Conservation (phyloP, 2,329 filamentous ascomycete species). For the Microsporum audouinii region DNA sequence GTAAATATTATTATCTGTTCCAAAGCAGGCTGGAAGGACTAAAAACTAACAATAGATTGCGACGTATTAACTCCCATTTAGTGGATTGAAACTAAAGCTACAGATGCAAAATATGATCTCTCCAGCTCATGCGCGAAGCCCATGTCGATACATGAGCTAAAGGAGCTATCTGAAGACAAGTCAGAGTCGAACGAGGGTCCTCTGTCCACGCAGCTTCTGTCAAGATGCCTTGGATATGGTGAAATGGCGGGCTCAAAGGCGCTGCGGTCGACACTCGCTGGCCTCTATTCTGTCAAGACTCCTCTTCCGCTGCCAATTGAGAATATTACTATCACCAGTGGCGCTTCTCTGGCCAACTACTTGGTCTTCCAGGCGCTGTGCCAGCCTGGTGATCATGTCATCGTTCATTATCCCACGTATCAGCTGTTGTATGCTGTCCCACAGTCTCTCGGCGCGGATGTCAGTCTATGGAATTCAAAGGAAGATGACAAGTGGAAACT, state of each 20-base stretch:
- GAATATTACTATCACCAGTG: conserved; percentile 63
- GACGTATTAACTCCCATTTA: not conserved
- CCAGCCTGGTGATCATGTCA: conserved; percentile 64
- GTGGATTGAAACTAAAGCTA: conserved; percentile 49
- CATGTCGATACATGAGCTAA: conserved; percentile 44
- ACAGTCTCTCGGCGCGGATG: conserved; percentile 60
- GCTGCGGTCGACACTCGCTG: conserved; percentile 53
- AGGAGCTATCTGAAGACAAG: conserved; percentile 44
- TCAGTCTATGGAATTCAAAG: conserved; percentile 62
- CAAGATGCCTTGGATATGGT: conserved; percentile 58
- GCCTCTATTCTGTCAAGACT: conserved; percentile 50
- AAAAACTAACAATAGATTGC: not conserved
- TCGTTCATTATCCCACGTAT: conserved; percentile 79
- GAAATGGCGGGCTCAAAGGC: conserved; percentile 56
- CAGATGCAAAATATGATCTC: conserved; percentile 43
- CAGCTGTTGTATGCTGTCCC: conserved; percentile 74
- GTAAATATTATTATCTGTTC: not conserved
- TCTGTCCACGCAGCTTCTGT: conserved; percentile 34
- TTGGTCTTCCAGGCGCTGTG: conserved; percentile 63
- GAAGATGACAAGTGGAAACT: conserved; percentile 55
- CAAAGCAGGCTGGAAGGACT: not conserved
- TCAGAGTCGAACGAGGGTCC: conserved; percentile 16
- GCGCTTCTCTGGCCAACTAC: conserved; percentile 77
- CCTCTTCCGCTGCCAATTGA: conserved; percentile 41
- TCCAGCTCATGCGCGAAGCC: conserved; percentile 48